These are phyloP conservation scores for Hsuehochloa calcarea DNA, from an alignment of 176 grass and related monocot genomes.

Conservation along the genomic window DNA sequence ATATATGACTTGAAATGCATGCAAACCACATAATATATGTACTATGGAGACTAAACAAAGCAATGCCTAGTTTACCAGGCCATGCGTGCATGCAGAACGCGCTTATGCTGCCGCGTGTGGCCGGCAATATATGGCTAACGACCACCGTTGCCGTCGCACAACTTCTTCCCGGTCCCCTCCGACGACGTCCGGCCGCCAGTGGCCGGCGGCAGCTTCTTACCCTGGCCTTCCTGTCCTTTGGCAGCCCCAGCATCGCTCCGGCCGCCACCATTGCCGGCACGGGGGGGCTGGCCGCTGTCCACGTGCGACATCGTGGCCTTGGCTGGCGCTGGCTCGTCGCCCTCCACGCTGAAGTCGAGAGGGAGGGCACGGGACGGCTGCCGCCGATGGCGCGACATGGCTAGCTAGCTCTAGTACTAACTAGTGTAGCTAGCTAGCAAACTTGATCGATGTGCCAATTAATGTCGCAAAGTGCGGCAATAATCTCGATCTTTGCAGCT, in stretches of 20 bases:
- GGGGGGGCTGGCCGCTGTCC: not conserved
- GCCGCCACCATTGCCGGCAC: not conserved
- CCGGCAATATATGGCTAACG: not conserved
- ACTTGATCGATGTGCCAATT: not conserved
- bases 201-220: conserved; percentile 9
- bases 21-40: not conserved
- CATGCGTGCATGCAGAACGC: not conserved
- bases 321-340: not conserved
- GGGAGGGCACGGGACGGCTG: conserved; percentile 44
- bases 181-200: not conserved
- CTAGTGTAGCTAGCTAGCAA: not conserved
- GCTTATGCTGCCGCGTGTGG: not conserved
- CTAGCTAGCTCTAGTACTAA: not conserved
- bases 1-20: not conserved
- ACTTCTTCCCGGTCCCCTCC: not conserved
- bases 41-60: not conserved
- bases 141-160: not conserved
- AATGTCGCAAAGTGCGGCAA: not conserved
- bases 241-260: not conserved
- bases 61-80: not conserved
- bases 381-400: conserved; percentile 54
- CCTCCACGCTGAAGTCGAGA: conserved; percentile 29
- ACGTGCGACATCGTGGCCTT: not conserved
- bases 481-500: not conserved
- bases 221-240: conserved; percentile 20